Conservation (phyloP, 2,329 filamentous ascomycete genomes). For the Drechslera avenae region DNA sequence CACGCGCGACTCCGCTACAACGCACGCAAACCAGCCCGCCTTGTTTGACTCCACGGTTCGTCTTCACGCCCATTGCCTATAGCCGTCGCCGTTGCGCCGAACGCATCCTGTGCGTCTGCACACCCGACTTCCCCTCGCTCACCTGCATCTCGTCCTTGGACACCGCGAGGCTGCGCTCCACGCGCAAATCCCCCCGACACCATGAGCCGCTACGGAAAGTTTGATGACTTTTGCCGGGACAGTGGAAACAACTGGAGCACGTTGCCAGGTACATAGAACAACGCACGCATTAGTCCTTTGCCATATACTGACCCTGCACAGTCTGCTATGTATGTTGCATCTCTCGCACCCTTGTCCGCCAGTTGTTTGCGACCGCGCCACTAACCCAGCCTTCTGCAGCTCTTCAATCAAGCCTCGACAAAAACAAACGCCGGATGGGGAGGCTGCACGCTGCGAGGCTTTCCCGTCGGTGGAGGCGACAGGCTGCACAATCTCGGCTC, state of each 20-base stretch:
- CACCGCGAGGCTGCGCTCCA: conserved; percentile 34
- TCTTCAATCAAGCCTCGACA: conserved; percentile 66
- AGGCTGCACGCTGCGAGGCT: conserved; percentile 78
- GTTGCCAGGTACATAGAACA: conserved; percentile 44
- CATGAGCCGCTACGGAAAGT: conserved; percentile 44
- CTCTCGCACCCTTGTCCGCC: conserved; percentile 11
- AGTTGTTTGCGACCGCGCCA: conserved; percentile 20
- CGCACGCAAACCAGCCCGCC: conserved; percentile 28
- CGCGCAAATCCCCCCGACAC: conserved; percentile 33
- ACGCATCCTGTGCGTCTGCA: conserved; percentile 1
- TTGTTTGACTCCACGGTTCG: conserved; percentile 8
- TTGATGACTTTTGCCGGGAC: conserved; percentile 57
- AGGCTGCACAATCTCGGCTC: conserved; percentile 91
- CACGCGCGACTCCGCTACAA: conserved; percentile 23
- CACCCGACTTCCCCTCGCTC: background rate
- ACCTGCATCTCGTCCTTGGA: conserved; percentile 10
- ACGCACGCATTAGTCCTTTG: conserved; percentile 1
- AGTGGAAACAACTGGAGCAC: conserved; percentile 50
- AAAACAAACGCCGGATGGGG: conserved; percentile 65
- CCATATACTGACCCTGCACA: conserved; percentile 34
- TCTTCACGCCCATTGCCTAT: conserved; percentile 10
- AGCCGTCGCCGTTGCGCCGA: conserved; percentile 13
- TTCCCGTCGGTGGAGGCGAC: conserved; percentile 67
- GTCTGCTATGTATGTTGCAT: conserved; percentile 56
- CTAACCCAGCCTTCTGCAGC: conserved; percentile 54